Evolutionary conservation across 164 flowering plant species (phyloP).

Genomic region (Sedum album): DNA sequence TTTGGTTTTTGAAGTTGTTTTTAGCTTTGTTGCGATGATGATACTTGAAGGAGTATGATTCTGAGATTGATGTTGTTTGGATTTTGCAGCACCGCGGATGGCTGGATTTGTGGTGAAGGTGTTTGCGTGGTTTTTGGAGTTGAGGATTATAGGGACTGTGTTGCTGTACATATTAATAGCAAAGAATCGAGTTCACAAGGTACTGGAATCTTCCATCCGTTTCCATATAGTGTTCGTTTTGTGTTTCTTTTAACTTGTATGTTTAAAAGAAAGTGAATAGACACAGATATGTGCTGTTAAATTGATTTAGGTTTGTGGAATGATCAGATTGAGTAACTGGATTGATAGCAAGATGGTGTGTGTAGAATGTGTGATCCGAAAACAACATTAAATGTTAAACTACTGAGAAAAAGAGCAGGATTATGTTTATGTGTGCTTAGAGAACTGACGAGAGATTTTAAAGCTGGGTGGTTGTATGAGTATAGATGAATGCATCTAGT

Average conservation of each 20-base stretch:
- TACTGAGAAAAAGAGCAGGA: not conserved
- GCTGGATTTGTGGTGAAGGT: constrained; percentile 65
- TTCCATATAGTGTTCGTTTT: not conserved
- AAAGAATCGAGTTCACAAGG: constrained; percentile 75
- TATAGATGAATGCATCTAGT: constrained; percentile 1
- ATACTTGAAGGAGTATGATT: not conserved
- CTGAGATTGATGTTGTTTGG: constrained; percentile 2
- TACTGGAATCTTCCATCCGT: constrained; percentile 9
- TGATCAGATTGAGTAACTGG: not conserved
- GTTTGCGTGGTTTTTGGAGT: constrained; percentile 69
- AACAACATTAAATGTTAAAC: not conserved
- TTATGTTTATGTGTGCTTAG: not conserved
- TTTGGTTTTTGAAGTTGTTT: not conserved
- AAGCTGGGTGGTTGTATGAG: constrained; percentile 3
- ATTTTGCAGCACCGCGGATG: constrained; percentile 71
- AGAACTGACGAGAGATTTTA: not conserved
- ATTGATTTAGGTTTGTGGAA: not conserved
- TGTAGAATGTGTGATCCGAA: not conserved
- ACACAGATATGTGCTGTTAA: not conserved
- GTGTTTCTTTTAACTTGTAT: not conserved
- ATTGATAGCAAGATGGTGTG: not conserved
- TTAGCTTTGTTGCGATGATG: not conserved
- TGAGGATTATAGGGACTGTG: constrained; percentile 38
- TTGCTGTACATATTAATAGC: constrained; percentile 48
- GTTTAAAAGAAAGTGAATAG: not conserved